Evolutionary conservation across 345 rosid species (phyloP).

Genomic region (Mallotus nudiflorus): DNA sequence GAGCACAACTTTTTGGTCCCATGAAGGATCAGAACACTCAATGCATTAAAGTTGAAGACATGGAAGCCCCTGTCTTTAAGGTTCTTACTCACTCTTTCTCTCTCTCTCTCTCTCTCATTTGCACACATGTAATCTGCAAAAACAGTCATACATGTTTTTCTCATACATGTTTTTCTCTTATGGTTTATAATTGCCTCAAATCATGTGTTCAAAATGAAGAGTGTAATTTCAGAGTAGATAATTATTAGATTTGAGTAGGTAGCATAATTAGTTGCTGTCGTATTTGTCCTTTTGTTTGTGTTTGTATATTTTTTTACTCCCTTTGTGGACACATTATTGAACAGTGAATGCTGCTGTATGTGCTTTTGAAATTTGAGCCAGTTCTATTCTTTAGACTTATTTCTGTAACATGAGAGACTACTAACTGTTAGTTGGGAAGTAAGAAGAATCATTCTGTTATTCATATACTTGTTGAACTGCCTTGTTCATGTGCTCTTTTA

Average conservation of each 20-base stretch:
- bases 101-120: background rate
- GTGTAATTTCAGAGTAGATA: background rate
- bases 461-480: background rate
- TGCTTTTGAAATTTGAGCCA: background rate
- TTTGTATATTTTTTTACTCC: background rate
- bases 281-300: background rate
- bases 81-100: constrained; percentile 15
- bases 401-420: background rate
- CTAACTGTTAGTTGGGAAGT: background rate
- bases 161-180: background rate
- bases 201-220: background rate
- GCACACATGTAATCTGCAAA: background rate
- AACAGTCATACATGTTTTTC: background rate
- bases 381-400: background rate
- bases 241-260: background rate
- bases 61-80: constrained; percentile 38
- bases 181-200: background rate
- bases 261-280: background rate
- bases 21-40: constrained; percentile 35
- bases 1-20: constrained; percentile 40
- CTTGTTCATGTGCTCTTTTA: background rate
- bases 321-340: background rate
- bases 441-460: background rate
- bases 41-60: constrained; percentile 34
- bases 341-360: background rate